Evolutionary conservation across 2,329 filamentous ascomycete genomes (phyloP).

Genomic region (Aspergillus sp.): DNA sequence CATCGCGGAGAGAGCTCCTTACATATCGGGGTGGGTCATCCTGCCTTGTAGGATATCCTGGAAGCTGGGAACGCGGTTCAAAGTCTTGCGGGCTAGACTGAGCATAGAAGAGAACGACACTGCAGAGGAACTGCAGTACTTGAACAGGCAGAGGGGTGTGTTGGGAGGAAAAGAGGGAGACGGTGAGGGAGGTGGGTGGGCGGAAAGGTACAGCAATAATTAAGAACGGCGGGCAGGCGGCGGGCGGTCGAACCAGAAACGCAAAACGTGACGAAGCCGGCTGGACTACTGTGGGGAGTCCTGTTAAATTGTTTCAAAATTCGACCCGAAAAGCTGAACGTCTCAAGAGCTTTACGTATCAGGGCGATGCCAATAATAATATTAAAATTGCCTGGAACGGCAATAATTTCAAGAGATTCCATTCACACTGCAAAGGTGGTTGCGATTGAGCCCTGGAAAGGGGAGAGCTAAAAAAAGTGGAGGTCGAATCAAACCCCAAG

Average conservation of each 20-base stretch:
- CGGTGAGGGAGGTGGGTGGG: conserved; percentile 28
- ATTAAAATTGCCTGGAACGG: neutral
- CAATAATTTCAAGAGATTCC: neutral
- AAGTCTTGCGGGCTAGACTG: conserved; percentile 48
- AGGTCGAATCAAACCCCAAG: conserved; percentile 11
- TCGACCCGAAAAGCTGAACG: conserved; percentile 25
- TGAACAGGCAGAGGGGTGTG: conserved; percentile 25
- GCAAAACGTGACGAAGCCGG: conserved; percentile 31
- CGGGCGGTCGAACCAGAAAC: conserved; percentile 23
- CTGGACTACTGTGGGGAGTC: conserved; percentile 29
- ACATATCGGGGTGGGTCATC: conserved; percentile 53
- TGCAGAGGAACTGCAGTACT: conserved; percentile 37
- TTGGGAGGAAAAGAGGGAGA: conserved; percentile 27
- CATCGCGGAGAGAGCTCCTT: conserved; percentile 27
- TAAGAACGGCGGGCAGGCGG: conserved; percentile 16
- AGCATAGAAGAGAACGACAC: conserved; percentile 44
- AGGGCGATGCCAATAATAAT: neutral
- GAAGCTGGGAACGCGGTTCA: conserved; percentile 50
- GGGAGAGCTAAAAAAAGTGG: conserved; percentile 23
- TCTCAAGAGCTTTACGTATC: neutral
- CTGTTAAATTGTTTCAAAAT: conserved; percentile 40
- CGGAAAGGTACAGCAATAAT: conserved; percentile 33
- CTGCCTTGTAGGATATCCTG: conserved; percentile 53
- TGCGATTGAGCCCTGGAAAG: conserved; percentile 23
- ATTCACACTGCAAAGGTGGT: neutral